Conservation (phyloP, 495 filamentous ascomycete genomes). For the Tuber indicum region DNA sequence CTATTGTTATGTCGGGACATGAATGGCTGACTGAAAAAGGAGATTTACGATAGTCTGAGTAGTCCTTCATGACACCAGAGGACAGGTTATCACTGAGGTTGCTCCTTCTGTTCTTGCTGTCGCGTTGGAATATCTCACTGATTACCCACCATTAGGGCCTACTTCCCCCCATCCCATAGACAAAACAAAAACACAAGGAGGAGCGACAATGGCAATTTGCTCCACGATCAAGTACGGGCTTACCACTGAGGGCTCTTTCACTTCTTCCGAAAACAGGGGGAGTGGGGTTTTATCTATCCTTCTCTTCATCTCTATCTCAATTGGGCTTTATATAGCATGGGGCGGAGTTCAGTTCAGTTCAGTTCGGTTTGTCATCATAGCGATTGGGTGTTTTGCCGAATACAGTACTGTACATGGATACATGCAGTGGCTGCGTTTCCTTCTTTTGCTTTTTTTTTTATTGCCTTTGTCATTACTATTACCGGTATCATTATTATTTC, state of each 20-base stretch:
- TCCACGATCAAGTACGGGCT: neutral
- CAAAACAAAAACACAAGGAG: neutral
- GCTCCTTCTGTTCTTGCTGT: neutral
- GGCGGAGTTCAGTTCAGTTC: slow-evolving; percentile 1
- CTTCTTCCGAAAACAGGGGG: neutral
- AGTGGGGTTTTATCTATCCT: neutral
- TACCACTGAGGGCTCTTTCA: neutral
- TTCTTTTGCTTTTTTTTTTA: neutral
- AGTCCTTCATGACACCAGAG: neutral
- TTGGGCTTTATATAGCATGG: slow-evolving; percentile 3
- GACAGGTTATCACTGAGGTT: neutral
- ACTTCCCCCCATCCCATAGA: neutral
- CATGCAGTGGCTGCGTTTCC: neutral
- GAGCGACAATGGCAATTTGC: neutral
- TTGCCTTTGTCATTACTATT: neutral
- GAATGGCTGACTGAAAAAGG: neutral
- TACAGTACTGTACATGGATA: neutral
- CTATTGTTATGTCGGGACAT: neutral
- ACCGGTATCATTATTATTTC: neutral
- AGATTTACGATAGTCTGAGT: slow-evolving; percentile 1
- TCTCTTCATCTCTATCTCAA: neutral
- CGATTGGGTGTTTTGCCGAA: neutral
- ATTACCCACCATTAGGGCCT: neutral
- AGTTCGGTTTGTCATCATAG: slow-evolving; percentile 4
- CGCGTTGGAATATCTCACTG: neutral